Evolutionary conservation across 495 filamentous ascomycete genomes (phyloP).

Genomic region (Daldinia childiae): DNA sequence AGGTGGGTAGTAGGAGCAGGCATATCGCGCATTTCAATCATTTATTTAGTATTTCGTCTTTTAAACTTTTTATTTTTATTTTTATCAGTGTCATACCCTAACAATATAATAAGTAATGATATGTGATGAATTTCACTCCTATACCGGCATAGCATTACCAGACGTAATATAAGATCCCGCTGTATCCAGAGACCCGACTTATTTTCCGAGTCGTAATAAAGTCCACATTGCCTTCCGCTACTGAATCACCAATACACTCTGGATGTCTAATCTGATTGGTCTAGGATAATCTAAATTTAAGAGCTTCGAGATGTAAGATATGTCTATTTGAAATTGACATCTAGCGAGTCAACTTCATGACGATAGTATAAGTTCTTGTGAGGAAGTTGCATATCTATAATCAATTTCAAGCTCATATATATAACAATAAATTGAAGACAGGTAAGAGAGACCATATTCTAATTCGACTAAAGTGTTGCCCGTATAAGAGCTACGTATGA

Average conservation of each 20-base stretch:
- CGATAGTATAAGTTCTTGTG: too few relatives aligned
- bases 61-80: too few relatives aligned
- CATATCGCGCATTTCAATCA: background rate
- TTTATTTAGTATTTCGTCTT: background rate
- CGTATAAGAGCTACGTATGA: too few relatives aligned
- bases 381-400: too few relatives aligned
- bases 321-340: too few relatives aligned
- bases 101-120: background rate
- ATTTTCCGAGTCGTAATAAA: background rate
- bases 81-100: background rate
- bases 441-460: background rate
- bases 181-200: background rate
- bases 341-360: too few relatives aligned
- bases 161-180: background rate
- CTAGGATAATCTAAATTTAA: too few relatives aligned
- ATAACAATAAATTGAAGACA: background rate
- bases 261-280: too few relatives aligned
- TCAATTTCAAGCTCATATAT: background rate
- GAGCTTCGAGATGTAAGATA: too few relatives aligned
- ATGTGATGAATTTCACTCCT: background rate
- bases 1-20: background rate
- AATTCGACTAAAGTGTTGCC: too few relatives aligned
- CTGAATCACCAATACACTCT: background rate
- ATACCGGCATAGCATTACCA: background rate
- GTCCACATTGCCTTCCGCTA: background rate